Conservation (phyloP, 495 filamentous ascomycete genomes). For the Clavariopsis aquatica region DNA sequence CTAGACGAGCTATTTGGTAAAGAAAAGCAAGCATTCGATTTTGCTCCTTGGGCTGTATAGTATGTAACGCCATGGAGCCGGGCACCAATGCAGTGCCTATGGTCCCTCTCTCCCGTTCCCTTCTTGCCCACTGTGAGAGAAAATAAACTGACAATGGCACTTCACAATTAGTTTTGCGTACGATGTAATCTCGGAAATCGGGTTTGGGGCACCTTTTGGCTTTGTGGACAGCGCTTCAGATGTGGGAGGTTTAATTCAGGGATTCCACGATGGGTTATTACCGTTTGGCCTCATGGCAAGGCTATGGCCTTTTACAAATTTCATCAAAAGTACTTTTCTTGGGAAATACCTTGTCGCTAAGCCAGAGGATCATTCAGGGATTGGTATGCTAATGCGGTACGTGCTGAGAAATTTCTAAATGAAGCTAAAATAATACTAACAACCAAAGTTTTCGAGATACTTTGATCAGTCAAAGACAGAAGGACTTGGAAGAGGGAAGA, state of each 20-base stretch:
- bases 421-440: too few species aligned
- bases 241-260: conserved; percentile 56
- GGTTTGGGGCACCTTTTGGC: conserved; percentile 63
- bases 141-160: too few species aligned
- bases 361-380: conserved; percentile 54
- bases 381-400: conserved; percentile 57
- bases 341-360: conserved; percentile 57
- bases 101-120: too few species aligned
- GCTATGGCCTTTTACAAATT: conserved; percentile 57
- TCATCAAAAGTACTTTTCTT: conserved; percentile 55
- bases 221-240: conserved; percentile 62
- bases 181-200: conserved; percentile 66
- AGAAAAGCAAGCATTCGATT: conserved; percentile 50
- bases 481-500: conserved; percentile 29
- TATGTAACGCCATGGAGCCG: too few species aligned
- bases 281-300: conserved; percentile 53
- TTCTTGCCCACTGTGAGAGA: too few species aligned
- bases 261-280: conserved; percentile 54
- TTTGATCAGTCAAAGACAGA: background rate
- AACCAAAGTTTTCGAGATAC: too few species aligned
- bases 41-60: conserved; percentile 54
- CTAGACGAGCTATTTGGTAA: conserved; percentile 33
- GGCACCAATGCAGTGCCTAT: too few species aligned
- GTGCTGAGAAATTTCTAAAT: too few species aligned
- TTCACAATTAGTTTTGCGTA: too few species aligned